Evolutionary conservation across 495 filamentous ascomycete species (phyloP).

Genomic region (Lasiosphaeriaceae sp.): DNA sequence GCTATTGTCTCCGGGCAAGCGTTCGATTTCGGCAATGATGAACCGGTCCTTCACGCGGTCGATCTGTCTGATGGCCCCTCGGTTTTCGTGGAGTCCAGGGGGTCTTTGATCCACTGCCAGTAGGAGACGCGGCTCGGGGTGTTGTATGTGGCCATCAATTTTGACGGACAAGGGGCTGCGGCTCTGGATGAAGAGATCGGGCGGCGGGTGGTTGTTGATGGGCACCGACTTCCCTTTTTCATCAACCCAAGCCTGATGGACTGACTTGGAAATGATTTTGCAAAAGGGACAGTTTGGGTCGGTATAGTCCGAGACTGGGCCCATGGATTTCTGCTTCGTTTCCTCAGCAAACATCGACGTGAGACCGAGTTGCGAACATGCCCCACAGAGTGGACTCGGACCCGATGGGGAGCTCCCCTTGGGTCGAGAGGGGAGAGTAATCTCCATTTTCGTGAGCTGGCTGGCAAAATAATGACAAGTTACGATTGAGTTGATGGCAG

Average conservation of each 20-base stretch:
- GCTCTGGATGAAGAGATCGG: not conserved
- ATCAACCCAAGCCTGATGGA: slow-evolving; percentile 67
- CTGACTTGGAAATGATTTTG: slow-evolving; percentile 63
- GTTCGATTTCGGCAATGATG: not conserved
- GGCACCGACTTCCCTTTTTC: not conserved
- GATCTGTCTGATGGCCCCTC: not conserved
- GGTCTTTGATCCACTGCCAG: not conserved
- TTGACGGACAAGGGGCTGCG: not conserved
- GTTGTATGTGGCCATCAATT: not conserved
- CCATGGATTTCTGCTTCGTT: no score
- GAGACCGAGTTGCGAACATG: slow-evolving; percentile 8
- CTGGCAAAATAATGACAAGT: no score
- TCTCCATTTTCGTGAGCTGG: no score
- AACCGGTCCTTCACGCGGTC: slow-evolving; percentile 3
- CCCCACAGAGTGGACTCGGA: no score
- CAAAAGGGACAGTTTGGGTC: slow-evolving; percentile 49
- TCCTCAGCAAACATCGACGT: no score
- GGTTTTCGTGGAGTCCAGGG: not conserved
- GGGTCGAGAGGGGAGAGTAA: no score
- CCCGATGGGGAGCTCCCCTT: no score
- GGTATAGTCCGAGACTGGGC: no score
- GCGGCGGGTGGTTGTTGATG: not conserved
- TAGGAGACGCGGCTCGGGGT: not conserved
- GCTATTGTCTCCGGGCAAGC: not conserved
- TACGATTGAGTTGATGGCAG: no score